A percentile compares a stretch with the other conserved stretches of the same genome.
Conservation (phyloP, 129 eudicot genomes). For the Scalesia atractyloides region DNA sequence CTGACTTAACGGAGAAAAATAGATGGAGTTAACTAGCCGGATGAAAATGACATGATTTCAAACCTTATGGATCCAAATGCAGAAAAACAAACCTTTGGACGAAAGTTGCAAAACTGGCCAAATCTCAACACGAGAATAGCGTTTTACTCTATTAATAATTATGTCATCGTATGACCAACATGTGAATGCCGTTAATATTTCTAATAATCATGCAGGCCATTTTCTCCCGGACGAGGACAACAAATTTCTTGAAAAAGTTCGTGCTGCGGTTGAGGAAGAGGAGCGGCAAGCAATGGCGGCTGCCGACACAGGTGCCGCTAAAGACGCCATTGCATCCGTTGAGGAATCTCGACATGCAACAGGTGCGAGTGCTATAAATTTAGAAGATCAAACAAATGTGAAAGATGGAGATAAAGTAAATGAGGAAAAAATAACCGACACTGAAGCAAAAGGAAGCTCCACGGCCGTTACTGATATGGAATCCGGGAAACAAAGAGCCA, state of each 20-base stretch:
- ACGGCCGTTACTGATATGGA: constrained; percentile 27
- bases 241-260: constrained; percentile 88
- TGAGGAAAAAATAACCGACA: constrained; percentile 34
- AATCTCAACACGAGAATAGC: no score
- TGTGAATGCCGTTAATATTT: background rate
- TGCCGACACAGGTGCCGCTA: constrained; percentile 86
- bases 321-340: constrained; percentile 87
- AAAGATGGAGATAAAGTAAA: constrained; percentile 30
- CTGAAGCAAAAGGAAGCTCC: constrained; percentile 32
- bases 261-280: constrained; percentile 97
- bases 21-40: no score
- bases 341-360: constrained; percentile 65
- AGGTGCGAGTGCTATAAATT: constrained; percentile 30
- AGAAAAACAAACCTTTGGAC: no score
- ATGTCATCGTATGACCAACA: background rate
- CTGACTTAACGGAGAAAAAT: no score
- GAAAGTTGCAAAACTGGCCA: no score
- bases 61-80: no score
- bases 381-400: constrained; percentile 35
- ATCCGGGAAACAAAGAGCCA: constrained; percentile 35
- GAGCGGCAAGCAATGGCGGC: constrained; percentile 87
- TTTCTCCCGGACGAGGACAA: constrained; percentile 96
- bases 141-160: background rate
- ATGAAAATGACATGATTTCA: no score
- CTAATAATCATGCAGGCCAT: constrained; percentile 58